Evolutionary conservation across 257 asterid genomes (phyloP), one percentile per base, ranked within the genome.

Genomic region (Lantana camara): DNA sequence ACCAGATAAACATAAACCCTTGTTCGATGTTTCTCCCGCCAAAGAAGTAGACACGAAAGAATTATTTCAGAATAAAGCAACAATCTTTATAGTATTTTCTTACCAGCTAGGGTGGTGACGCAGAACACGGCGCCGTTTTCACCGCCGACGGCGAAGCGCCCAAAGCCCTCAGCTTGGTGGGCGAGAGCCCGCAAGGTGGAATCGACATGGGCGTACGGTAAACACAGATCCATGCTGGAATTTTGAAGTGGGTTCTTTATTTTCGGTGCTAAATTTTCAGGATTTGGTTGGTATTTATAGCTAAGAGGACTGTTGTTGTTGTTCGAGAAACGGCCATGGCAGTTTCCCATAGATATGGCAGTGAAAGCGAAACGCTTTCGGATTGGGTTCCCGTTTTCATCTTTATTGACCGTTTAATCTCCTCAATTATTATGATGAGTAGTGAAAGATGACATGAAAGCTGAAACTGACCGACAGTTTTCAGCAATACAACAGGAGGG

Each of bases 151-250:
- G 98, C 63, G 35, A 48, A 73, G 47, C 88, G 82, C 15, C 98
- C 98, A 78, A 88, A 91, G 32, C 96, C 98, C 83, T 91, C 96
- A 29, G 98, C 98, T 59, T 78, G 83, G 50, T 81, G 91, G 16
- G 98, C 87, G 54, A 91, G 30, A 20, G 73, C 78, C 66, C 89
- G 77, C 57, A 91, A 77, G 80, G 64, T 69, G 60, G 76, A 74
- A 70, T 91, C 96, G 8, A 79, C 86, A 64, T 78, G 82, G 12
- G 73, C 14, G 72, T 91, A 91, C 51, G 95, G 96, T 29, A 86
- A 67, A 7, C 64, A 42, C 51, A 69, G 23, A 10, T 75, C 83
- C 87, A 77, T 77, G 20, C 47, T 30, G 20, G 14, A 46, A 21
- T 72, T 59, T 37, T 27, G 46, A 10, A 50, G 10, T 21, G 64